Percentiles rank a stretch among this genome's conserved stretches.
These are phyloP conservation scores for Rhinocladiella similis DNA, from an alignment of 2,329 filamentous ascomycete genomes.

Conservation along the genomic window DNA sequence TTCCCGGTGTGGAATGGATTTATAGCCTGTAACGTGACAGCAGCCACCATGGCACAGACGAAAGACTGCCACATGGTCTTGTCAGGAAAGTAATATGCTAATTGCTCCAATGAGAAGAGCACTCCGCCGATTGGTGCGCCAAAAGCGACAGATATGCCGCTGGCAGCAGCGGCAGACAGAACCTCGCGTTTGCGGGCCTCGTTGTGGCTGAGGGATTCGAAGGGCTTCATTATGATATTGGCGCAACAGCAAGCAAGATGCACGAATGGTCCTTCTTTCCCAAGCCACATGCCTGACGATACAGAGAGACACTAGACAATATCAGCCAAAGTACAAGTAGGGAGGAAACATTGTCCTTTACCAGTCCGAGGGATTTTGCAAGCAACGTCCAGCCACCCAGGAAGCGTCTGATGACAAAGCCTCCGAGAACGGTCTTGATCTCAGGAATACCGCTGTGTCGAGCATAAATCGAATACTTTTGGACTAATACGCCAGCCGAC, in stretches of 20 bases:
- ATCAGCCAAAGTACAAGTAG: slow-evolving; percentile 29
- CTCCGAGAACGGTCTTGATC: slow-evolving; percentile 93
- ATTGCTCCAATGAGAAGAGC: slow-evolving; percentile 92
- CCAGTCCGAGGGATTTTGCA: slow-evolving; percentile 85
- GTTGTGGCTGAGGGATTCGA: slow-evolving; percentile 76
- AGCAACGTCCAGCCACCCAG: slow-evolving; percentile 84
- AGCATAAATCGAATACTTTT: slow-evolving; percentile 81
- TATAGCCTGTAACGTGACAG: slow-evolving; percentile 85
- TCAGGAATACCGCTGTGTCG: slow-evolving; percentile 96
- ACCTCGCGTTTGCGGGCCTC: slow-evolving; percentile 94
- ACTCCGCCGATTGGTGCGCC: slow-evolving; percentile 93
- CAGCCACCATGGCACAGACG: slow-evolving; percentile 98
- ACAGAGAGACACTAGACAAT: slow-evolving; percentile 75
- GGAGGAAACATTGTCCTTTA: slow-evolving; percentile 42
- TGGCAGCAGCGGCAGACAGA: slow-evolving; percentile 85
- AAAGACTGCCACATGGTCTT: slow-evolving; percentile 99
- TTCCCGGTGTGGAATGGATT: slow-evolving; percentile 96
- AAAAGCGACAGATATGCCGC: slow-evolving; percentile 91
- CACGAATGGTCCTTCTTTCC: slow-evolving; percentile 92
- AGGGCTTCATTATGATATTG: slow-evolving; percentile 89
- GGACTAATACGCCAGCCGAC: slow-evolving; percentile 75
- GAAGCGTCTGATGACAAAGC: slow-evolving; percentile 87
- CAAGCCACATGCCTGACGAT: slow-evolving; percentile 92
- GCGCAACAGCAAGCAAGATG: slow-evolving; percentile 97
- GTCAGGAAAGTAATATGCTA: slow-evolving; percentile 97